These are phyloP conservation scores for Aspergillus spinulosporus DNA, from an alignment of 2,329 filamentous ascomycete genomes.

Conservation along the genomic window DNA sequence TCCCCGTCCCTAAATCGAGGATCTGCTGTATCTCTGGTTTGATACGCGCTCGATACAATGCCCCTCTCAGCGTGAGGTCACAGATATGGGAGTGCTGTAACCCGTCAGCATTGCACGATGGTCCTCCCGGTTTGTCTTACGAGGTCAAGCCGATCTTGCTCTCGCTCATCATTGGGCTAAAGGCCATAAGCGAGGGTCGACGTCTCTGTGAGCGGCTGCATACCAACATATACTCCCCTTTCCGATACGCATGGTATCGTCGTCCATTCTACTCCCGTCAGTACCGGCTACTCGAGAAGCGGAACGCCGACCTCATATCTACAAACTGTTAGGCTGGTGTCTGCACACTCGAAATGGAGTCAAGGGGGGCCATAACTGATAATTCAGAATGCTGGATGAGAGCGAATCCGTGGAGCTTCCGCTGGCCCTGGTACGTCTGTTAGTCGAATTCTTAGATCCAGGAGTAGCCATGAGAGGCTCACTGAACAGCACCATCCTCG, in stretches of 20 bases:
- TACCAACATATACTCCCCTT: conserved; percentile 28
- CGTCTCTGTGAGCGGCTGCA: not conserved
- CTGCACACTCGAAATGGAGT: not conserved
- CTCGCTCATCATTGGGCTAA: conserved; percentile 38
- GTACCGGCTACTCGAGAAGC: not conserved
- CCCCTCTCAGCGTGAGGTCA: conserved; percentile 31
- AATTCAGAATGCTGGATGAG: conserved; percentile 23
- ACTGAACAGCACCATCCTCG: conserved; percentile 13
- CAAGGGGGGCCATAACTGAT: conserved; percentile 15
- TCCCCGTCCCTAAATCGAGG: conserved; percentile 45
- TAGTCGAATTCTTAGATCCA: not conserved
- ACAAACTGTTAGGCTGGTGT: not conserved
- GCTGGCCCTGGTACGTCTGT: conserved; percentile 1
- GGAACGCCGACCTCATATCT: conserved; percentile 17
- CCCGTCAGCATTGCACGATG: not conserved
- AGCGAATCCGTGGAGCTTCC: conserved; percentile 21
- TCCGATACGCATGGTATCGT: conserved; percentile 27
- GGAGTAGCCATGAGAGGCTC: not conserved
- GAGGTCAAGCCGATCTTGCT: conserved; percentile 38
- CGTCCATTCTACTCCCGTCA: conserved; percentile 25
- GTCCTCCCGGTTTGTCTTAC: conserved; percentile 15
- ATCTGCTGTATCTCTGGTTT: conserved; percentile 24
- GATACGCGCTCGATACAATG: conserved; percentile 34
- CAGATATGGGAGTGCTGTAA: conserved; percentile 34
- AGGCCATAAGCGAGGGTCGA: not conserved